Base-by-base conservation (phyloP, 805 yeast genomes). In the Candida sithepensis region DNA sequence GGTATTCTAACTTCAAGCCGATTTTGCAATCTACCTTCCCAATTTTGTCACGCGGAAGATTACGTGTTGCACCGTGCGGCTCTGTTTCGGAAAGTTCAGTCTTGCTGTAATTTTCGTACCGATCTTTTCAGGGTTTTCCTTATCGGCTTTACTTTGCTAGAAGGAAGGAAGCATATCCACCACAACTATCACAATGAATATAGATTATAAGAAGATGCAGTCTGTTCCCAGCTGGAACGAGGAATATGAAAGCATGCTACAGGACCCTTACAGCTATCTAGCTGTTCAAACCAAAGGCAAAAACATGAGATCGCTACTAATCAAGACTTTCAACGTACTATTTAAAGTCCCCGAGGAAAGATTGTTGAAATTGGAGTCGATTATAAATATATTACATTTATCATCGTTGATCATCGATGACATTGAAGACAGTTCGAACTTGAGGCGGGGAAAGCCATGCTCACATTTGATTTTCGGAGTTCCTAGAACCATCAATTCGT, bases 391-490 rank as follows among this genome's bases (percentile, higher is more conserved):
- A 39, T 65, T 86, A 24, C 94, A 86, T 62, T 74, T 79, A 4
- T 79, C 90, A 0, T 82, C 89, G 10, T 63, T 85, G 48, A 66
- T 85, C 44, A 79, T 91, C 36, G 98, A 91, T 64, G 98, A 91
- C 59, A 85, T 91, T 23, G 98, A 91, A 61, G 98, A 91, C 63
- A 71, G 67, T 37, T 85, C 96, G 0, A 67, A 66, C 19, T 68
- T 81, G 40, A 72, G 98, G 54, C 65, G 98, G 37, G 97, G 97
- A 1, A 65, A 71, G 32, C 89, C 90, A 1, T 82, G 88, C 4
- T 87, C 96, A 0, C 97, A 91, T 63, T 65, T 78, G 43, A 73
- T 84, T 16, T 91, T 69, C 62, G 98, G 98, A 0, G 64, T 75
- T 0, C 89, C 96, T 0, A 78, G 80, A 58, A 86, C 96, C 3